phyloP scores from a whole-genome alignment of 495 filamentous ascomycete genomes.

The Penicillium samsonianum region DNA sequence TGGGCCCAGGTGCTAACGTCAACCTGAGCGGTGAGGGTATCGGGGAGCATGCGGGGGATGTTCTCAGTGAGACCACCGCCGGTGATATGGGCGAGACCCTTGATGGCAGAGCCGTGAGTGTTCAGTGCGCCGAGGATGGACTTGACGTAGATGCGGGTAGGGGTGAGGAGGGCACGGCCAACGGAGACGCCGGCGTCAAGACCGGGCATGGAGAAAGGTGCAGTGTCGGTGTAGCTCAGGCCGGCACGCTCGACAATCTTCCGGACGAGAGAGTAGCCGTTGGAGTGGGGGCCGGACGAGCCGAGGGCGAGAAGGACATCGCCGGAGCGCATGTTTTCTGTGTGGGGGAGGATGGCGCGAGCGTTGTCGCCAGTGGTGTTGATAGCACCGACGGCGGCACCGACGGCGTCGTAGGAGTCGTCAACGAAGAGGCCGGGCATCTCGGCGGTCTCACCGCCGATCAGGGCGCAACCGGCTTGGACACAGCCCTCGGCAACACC shows the following conservation, averaged over 20 bases:
- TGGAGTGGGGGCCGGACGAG: conserved; percentile 86
- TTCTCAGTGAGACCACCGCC: conserved; percentile 92
- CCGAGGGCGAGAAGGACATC: conserved; percentile 83
- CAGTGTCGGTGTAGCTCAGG: conserved; percentile 65
- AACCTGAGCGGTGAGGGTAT: conserved; percentile 70
- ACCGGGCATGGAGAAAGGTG: conserved; percentile 69
- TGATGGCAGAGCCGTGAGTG: conserved; percentile 62
- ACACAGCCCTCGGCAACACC: conserved; percentile 85
- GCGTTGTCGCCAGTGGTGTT: conserved; percentile 51
- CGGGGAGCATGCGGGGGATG: conserved; percentile 87
- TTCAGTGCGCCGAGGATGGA: conserved; percentile 62
- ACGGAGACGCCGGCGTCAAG: conserved; percentile 46
- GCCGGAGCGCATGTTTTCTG: conserved; percentile 70
- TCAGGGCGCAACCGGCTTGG: conserved; percentile 79
- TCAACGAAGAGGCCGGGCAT: conserved; percentile 90
- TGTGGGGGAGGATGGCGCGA: conserved; percentile 69
- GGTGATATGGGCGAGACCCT: conserved; percentile 95
- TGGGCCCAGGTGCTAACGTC: conserved; percentile 71
- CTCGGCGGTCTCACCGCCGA: conserved; percentile 95
- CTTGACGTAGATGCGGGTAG: conserved; percentile 81
- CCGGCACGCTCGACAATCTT: conserved; percentile 74
- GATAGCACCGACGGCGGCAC: conserved; percentile 84
- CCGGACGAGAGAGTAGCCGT: conserved; percentile 92
- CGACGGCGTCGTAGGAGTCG: conserved; percentile 87
- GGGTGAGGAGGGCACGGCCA: conserved; percentile 74